Evolutionary conservation across 2,329 filamentous ascomycete genomes (phyloP), one percentile per base, ranked within the genome.

Genomic region (Harringtonia lauricola): DNA sequence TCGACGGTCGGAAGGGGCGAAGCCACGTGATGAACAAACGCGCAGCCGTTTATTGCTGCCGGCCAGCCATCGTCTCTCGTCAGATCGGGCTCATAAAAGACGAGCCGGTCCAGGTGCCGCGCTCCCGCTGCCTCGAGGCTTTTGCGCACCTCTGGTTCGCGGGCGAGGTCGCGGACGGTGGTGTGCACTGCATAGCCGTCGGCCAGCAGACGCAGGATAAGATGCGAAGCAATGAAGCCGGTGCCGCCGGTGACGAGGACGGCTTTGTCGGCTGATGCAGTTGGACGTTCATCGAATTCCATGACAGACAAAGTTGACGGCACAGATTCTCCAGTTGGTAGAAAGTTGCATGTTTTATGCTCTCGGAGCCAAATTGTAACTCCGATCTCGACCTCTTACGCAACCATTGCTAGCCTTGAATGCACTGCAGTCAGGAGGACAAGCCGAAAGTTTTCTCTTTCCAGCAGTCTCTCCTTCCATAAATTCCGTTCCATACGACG

Each of bases 161-260:
- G 47, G n/a, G 44, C 31, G n/a, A 51, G 43, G 17, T 36, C 44
- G 28, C 41, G 43, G 4, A 52, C 41, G 6, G 50, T 52, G 3
- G 48, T 34, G 39, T 45, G 48, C 26, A 52, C 50, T 10, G 37
- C 41, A 34, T 44, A 45, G 26, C 50, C 48, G 12, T 28, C 31
- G 14, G 29, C 26, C 7, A 52, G 43, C 13, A 52, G 48, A 26
- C 39, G 42, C 28, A 44, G 42, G 30, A 50, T 36, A 18, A 52
- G 21, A 53, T 80, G 76, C 21, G 81, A 59, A 2, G 72, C 75
- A 59, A 81, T 79, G 57, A 81, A 78, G 19, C 76, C 74, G 18
- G 70, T 75, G 35, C 78, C 78, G 37, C 75, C 78, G 54, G 80
- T 68, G 53, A 74, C 77, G 59, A 80, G 64, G 52, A 43, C 35